Evolutionary conservation across 768 basidiomycete genomes (phyloP), one percentile per base, ranked within the genome.

Genomic region (Tubosaeta brunneosetosa): DNA sequence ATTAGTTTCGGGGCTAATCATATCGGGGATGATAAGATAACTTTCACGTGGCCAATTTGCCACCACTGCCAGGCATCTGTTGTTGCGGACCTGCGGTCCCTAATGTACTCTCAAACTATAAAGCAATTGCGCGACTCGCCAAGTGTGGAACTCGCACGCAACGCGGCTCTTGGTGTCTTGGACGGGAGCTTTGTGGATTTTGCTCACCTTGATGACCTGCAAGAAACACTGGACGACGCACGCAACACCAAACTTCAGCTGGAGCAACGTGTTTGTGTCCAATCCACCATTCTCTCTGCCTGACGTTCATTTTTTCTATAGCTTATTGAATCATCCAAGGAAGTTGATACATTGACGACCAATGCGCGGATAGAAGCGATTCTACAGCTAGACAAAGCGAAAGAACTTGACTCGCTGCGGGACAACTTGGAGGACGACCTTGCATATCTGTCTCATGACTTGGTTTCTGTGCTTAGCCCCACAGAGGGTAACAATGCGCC

Each of bases 371-470:
- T 67, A 11, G 65, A 73, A 19, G 77, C 80, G 2, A 66, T 79
- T 48, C 64, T 69, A 22, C 74, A 85, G 32, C 71, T 89, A 33
- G 73, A 77, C 47, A 77, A 81, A 9, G 88, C 88, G 0, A 85
- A 89, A 62, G 83, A 86, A 51, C 73, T 92, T 37, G 84, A 89
- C 1, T 74, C 88, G n/a, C 70, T 86, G 32, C 78, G 92, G 25
- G 88, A 92, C 68, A 81, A 80, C 2, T 72, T 94, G 17, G 79
- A 82, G 14, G 92, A 95, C 62, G 86, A 93, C 65, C 74, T 94
- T 11, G 73, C 83, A 12, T 79, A 80, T 53, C 71, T 95, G 27
- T 80, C 82, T 5, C 71, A 76, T 47, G 81, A 86, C 47, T 74
- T 95, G 38, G 74, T 82, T 44, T 86, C 85, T 1, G 73, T 79